Evolutionary conservation across 768 basidiomycete species (phyloP), one percentile per base, ranked within the genome.

Genomic region (Crepidotus variabilis): DNA sequence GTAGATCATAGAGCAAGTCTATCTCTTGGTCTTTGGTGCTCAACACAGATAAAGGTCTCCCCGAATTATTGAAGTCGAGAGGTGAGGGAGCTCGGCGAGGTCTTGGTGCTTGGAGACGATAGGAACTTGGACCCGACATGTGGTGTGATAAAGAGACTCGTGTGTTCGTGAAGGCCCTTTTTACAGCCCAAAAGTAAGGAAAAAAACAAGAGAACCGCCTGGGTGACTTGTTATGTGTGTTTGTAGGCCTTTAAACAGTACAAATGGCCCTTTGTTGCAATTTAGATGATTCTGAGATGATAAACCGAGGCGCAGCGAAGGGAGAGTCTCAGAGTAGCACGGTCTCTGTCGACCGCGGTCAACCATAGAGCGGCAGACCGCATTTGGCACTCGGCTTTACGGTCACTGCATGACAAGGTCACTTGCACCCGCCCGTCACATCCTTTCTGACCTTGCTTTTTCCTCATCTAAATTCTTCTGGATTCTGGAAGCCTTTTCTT

Each of bases 1-100:
- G 87, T 59, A 89, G 79, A 72, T 89, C 86, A 70, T 90, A 89
- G 72, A 90, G 84, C 67, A 90, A 83, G 51, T 87, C 82, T 51
- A 77, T 74, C 62, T 81, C 78, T 59, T 72, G 73, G 45, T 73
- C 72, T 60, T 68, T 67, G 61, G 68, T 73, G 28, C 77, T 65
- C 51, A 78, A 67, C 9, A 82, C 75, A 16, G 75, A 72, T 43
- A 79, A 70, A 63, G 72, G 66, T 63, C 68, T 75, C 39, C 80
- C 74, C 45, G 75, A 75, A 60, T 72, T 73, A 64, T 79, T 75
- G 55, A 83, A 79, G 56, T 80, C 80, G 56, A 88, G 70, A 9
- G 87, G 85, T 5, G 84, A 76, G 13, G 85, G 86, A 4, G 81
- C 79, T 23, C 78, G 86, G 47, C 84, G 80, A 20, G 85, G 74